These are phyloP conservation scores for Penicillium maclennaniae DNA, from an alignment of 495 filamentous ascomycete genomes.

Conservation along the genomic window DNA sequence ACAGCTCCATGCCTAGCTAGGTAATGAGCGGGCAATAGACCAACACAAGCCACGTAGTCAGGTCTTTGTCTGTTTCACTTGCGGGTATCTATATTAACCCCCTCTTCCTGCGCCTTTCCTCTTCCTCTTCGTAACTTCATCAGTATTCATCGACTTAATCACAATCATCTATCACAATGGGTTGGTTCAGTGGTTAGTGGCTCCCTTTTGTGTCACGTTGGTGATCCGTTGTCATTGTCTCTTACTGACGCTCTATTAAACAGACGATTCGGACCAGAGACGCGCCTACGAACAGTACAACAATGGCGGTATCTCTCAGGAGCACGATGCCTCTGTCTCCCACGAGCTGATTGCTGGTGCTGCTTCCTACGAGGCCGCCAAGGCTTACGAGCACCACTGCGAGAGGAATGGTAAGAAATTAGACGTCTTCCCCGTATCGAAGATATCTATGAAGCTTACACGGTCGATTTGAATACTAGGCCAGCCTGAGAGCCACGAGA, in stretches of 20 bases:
- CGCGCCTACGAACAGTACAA: constrained; percentile 46
- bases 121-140: not conserved
- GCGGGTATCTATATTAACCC: constrained; percentile 5
- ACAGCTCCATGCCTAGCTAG: constrained; percentile 2
- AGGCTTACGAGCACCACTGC: constrained; percentile 65
- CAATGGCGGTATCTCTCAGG: constrained; percentile 25
- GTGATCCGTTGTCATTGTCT: not conserved
- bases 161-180: constrained; percentile 17
- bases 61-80: not conserved
- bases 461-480: constrained; percentile 35
- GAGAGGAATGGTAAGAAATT: constrained; percentile 50
- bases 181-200: constrained; percentile 22
- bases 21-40: not conserved
- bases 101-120: not conserved
- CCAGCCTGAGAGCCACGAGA: constrained; percentile 56
- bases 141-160: not conserved
- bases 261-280: constrained; percentile 24
- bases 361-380: constrained; percentile 69
- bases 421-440: not conserved
- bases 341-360: constrained; percentile 70
- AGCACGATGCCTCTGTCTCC: constrained; percentile 53
- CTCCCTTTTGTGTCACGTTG: not conserved
- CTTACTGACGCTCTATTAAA: not conserved
- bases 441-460: not conserved
- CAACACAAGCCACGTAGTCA: constrained; percentile 6